phyloP scores from a whole-genome alignment of 768 basidiomycete genomes.

The Tricholoma hemisulphureum region DNA sequence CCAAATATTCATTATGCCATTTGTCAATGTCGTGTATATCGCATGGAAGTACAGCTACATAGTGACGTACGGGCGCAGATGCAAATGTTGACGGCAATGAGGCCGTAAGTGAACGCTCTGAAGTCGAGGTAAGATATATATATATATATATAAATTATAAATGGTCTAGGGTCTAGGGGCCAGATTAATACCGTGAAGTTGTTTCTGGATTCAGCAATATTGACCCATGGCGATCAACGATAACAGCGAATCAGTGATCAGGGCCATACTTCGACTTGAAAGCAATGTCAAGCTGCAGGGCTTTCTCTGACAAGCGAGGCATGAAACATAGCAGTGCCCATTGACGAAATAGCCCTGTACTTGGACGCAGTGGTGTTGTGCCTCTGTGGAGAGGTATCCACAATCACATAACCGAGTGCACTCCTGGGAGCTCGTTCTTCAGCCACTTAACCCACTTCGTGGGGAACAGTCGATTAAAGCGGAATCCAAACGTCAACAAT shows the following conservation, averaged over 20 bases:
- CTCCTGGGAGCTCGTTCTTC: background rate
- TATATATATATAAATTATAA: too few relatives aligned
- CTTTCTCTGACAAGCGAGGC: background rate
- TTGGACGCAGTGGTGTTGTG: background rate
- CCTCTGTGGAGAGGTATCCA: background rate
- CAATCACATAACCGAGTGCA: background rate
- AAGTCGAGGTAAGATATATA: background rate
- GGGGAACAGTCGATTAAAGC: background rate
- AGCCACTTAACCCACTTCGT: background rate
- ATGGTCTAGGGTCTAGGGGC: too few relatives aligned
- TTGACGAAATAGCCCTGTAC: background rate
- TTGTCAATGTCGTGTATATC: background rate
- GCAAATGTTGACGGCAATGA: background rate
- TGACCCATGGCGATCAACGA: too few relatives aligned
- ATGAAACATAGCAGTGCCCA: too few relatives aligned
- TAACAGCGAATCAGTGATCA: background rate
- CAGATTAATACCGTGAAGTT: background rate
- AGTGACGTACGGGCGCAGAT: background rate
- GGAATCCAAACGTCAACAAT: background rate
- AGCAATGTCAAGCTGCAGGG: background rate
- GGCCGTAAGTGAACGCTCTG: background rate
- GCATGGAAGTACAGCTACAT: background rate
- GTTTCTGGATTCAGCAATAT: background rate
- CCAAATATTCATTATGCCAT: background rate
- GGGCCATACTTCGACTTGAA: background rate